Evolutionary conservation across 2,329 filamentous ascomycete species (phyloP).

Genomic region (Penicillium sp.): DNA sequence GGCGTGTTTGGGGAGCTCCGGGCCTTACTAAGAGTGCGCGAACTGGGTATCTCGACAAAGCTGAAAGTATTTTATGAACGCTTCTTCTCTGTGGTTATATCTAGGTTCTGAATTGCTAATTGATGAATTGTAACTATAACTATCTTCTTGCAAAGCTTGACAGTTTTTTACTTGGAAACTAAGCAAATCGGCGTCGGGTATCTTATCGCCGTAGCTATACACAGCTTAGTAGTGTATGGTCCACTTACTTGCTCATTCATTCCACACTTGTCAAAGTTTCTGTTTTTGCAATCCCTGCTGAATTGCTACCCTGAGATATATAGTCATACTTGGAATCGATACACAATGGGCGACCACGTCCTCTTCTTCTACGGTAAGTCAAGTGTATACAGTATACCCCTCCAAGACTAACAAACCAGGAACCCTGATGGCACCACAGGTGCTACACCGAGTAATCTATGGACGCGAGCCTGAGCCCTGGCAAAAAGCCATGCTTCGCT

Average conservation of each 20-base stretch:
- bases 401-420: slow-evolving; percentile 29
- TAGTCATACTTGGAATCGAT: not conserved
- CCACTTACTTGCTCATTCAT: too few relatives aligned
- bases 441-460: slow-evolving; percentile 82
- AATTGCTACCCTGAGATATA: not conserved
- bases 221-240: too few relatives aligned
- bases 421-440: slow-evolving; percentile 73
- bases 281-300: not conserved
- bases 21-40: not conserved
- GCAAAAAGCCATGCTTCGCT: slow-evolving; percentile 53
- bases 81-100: not conserved
- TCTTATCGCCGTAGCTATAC: not conserved
- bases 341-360: slow-evolving; percentile 46
- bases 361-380: slow-evolving; percentile 60
- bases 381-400: slow-evolving; percentile 4
- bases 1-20: slow-evolving; percentile 17
- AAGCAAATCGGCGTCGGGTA: not conserved
- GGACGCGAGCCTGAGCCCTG: slow-evolving; percentile 51
- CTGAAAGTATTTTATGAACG: not conserved
- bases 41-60: not conserved
- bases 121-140: not conserved
- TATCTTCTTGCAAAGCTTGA: not conserved
- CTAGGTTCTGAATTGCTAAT: not conserved
- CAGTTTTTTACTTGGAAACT: not conserved
- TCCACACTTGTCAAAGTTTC: not conserved